Conservation (phyloP, 768 basidiomycete species). For the Serendipita vermifera region DNA sequence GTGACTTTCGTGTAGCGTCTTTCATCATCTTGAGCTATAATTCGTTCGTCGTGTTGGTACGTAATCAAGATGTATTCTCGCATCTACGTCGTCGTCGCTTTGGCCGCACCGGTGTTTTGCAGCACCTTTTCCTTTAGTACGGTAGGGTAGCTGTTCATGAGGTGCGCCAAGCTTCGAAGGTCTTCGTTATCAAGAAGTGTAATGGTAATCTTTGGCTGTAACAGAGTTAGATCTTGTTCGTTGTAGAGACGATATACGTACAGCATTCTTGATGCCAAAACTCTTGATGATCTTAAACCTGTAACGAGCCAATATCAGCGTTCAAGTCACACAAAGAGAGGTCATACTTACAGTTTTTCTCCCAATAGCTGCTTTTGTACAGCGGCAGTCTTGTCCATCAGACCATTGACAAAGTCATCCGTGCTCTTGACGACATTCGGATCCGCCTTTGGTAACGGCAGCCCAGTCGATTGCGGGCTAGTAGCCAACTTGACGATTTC, state of each 20-base stretch:
- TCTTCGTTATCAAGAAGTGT: slow-evolving; percentile 74
- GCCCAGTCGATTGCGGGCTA: slow-evolving; percentile 33
- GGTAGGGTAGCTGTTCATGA: slow-evolving; percentile 76
- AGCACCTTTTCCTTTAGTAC: slow-evolving; percentile 63
- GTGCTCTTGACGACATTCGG: slow-evolving; percentile 53
- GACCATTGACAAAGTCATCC: slow-evolving; percentile 55
- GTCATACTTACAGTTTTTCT: slow-evolving; percentile 49
- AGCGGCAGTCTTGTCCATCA: slow-evolving; percentile 41
- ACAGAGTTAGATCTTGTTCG: slow-evolving; percentile 7
- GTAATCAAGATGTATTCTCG: too few relatives aligned
- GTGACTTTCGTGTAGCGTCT: too few relatives aligned
- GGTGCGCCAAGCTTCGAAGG: slow-evolving; percentile 64
- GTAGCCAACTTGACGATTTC: slow-evolving; percentile 60
- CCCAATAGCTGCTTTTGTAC: slow-evolving; percentile 69
- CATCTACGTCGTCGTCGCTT: too few relatives aligned
- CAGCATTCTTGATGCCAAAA: slow-evolving; percentile 70
- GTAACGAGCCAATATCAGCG: slow-evolving; percentile 6
- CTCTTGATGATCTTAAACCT: slow-evolving; percentile 52
- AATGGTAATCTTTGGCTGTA: slow-evolving; percentile 73
- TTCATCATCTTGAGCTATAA: too few relatives aligned
- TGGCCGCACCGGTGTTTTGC: too few relatives aligned
- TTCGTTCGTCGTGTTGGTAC: too few relatives aligned
- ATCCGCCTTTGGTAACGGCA: slow-evolving; percentile 59
- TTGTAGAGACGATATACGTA: slow-evolving; percentile 25
- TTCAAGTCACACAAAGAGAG: slow-evolving; percentile 12